Base-by-base conservation (phyloP, 2,329 filamentous ascomycete genomes). In the Cordyceps farinosa region DNA sequence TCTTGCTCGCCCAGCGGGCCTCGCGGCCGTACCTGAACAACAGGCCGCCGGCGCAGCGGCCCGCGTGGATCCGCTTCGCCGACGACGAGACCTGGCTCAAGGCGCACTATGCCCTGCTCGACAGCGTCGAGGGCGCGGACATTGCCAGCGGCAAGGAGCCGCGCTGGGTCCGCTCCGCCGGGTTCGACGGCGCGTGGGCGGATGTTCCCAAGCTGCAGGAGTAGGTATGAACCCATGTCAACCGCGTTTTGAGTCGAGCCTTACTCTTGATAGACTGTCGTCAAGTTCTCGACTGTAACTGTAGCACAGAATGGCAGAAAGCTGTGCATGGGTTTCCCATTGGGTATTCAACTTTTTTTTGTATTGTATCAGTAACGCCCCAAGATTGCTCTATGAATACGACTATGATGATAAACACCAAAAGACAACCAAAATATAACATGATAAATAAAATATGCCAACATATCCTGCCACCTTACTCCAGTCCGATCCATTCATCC, bases 151-250 rank as follows among this genome's bases (percentile, higher is more conserved):
- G 42, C n/a, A 54, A 45, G 42, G 82, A 80, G 4, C 72, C 74
- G 1, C 74, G 71, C 36, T 92, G 88, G 88, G 83, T 90, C 13
- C 77, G 85, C 29, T 82, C 80, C 53, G 80, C 81, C 48, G 90
- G 89, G 0, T 85, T 89, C 67, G 80, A 86, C 1, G 80, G 88
- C 69, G 86, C 87, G 4, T 92, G 90, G 89, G 76, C 82, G 69
- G 78, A 69, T 3, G 67, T 75, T 70, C 73, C 74, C n/a, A 67
- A 65, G 52, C 32, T 61, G 62, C 40, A 61, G 40, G 36, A 9
- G 38, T 32, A 29, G 22, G 22, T 22, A 22, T 22, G 22, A 22
- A 22, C 22, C 5, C 15, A 38, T 22, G 7, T 22, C 34, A 5
- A 32, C 5, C 22, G 6, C 45, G 13, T 32, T 10, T 59, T 5